Base-by-base conservation (phyloP, 2,329 filamentous ascomycete genomes). In the Pseudogymnoascus sp. region DNA sequence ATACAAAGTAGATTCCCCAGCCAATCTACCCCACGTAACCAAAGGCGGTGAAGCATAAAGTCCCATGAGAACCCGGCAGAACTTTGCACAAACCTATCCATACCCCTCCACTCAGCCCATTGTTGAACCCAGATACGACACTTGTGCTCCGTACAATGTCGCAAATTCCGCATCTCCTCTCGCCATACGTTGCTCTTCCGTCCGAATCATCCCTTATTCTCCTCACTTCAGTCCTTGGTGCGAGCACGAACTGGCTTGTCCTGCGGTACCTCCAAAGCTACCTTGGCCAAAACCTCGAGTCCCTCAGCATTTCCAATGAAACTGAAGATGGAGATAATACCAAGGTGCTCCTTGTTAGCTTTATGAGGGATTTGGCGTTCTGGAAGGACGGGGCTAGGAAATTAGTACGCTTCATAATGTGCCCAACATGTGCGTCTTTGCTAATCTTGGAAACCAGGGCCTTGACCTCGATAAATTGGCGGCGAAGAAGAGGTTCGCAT, bases 341-440 rank as follows among this genome's bases (percentile, higher is more conserved):
- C 25, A 81, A 79, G 61, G 83, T 97, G 0, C 80, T 96, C 2
- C 79, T 97, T 2, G 86, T 95, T 65, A 96, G 90, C 77, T 96
- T 95, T 76, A 78, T 96, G 76, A 83, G 90, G 66, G 89, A 93
- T 70, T 84, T 83, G 67, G 79, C 83, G 1, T 96, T 96, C 73
- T 97, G 92, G 92, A 86, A 80, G 67, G 84, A 87, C 2, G 88
- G 90, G 61, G 83, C 82, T 1, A 82, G 85, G 62, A 87, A 87
- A 75, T 75, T 92, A 72, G 89, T 90, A 77, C 68, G 80, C 74
- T 25, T 28, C 21, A 5, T 61, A 21, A 21, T 34, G 51, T 34
- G 63, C 66, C 70, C 68, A 45, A 4, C 21, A 21, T 14, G 21
- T 43, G 1, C 19, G 34, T 60, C 57, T 25, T 45, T 57, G 51